Percentiles rank a stretch among this genome's conserved stretches.
phyloP scores from a whole-genome alignment of 768 basidiomycete species.

The Lactarius hengduanensis region DNA sequence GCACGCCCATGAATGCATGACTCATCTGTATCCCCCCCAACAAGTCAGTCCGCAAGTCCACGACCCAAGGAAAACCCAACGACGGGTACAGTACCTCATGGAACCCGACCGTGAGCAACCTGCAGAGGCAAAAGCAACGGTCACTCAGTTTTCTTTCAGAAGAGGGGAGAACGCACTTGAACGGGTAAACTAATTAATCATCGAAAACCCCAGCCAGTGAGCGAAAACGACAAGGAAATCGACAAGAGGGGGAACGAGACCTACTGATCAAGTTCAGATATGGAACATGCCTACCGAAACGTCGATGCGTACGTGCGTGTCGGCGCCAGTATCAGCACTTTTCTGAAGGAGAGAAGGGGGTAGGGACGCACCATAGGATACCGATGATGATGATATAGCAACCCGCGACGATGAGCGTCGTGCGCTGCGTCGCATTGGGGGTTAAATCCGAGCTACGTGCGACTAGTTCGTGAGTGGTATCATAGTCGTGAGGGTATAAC shows the following conservation, averaged over 20 bases:
- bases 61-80: conserved; percentile 18
- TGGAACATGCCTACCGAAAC: conserved; percentile 66
- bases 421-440: conserved; percentile 70
- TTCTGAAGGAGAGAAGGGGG: neutral
- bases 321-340: neutral
- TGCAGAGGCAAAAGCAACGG: conserved; percentile 30
- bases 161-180: conserved; percentile 64
- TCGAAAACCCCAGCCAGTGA: neutral
- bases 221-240: neutral
- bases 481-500: conserved; percentile 11
- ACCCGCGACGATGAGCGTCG: conserved; percentile 78
- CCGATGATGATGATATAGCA: conserved; percentile 71
- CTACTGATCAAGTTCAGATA: conserved; percentile 69
- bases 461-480: conserved; percentile 1
- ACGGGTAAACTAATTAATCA: conserved; percentile 68
- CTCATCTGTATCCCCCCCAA: conserved; percentile 57
- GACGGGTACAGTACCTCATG: conserved; percentile 58
- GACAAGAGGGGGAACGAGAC: conserved; percentile 33
- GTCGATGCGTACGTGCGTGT: conserved; percentile 4
- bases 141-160: neutral
- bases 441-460: conserved; percentile 42
- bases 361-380: conserved; percentile 66
- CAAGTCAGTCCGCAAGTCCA: neutral
- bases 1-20: conserved; percentile 75
- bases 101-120: conserved; percentile 83